Percentiles rank a stretch among this genome's conserved stretches.
Conservation (phyloP, 2,329 filamentous ascomycete genomes). For the Aureobasidium vineae region DNA sequence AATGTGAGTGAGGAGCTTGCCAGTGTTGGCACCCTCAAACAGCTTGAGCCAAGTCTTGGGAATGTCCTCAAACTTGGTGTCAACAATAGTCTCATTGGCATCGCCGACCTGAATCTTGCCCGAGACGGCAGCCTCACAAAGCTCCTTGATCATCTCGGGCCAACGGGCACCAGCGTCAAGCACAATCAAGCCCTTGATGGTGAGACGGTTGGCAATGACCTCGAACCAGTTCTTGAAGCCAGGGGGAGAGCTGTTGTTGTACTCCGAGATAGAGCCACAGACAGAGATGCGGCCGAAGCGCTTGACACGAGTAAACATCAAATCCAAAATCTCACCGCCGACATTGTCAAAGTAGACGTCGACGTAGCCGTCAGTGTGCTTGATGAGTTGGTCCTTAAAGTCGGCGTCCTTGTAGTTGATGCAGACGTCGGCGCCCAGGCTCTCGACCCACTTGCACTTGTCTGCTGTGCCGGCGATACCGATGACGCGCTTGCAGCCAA, state of each 20-base stretch:
- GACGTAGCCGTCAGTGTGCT: constrained; percentile 51
- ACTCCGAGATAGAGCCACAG: constrained; percentile 68
- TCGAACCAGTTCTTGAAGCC: constrained; percentile 42
- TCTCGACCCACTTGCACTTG: constrained; percentile 54
- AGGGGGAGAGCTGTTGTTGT: constrained; percentile 53
- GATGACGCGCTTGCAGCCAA: constrained; percentile 47
- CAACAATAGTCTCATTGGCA: constrained; percentile 49
- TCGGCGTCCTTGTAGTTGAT: constrained; percentile 54
- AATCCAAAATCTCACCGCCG: constrained; percentile 67
- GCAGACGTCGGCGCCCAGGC: constrained; percentile 54
- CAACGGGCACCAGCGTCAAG: constrained; percentile 32
- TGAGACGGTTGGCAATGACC: constrained; percentile 38
- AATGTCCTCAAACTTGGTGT: constrained; percentile 50
- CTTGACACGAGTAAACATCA: constrained; percentile 63
- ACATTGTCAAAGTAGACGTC: constrained; percentile 75
- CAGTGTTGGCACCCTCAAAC: constrained; percentile 50
- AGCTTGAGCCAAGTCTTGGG: constrained; percentile 52
- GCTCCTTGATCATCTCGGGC: constrained; percentile 27
- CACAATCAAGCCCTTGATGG: constrained; percentile 40
- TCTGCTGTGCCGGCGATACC: constrained; percentile 54
- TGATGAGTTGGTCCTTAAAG: constrained; percentile 50
- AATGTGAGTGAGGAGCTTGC: constrained; percentile 49
- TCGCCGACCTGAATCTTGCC: constrained; percentile 48
- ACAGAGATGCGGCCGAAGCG: constrained; percentile 63
- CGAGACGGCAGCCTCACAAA: constrained; percentile 42